A percentile compares a stretch with the other conserved stretches of the same genome.
phyloP scores from a whole-genome alignment of 345 rosid genomes.

The Punica granatum region DNA sequence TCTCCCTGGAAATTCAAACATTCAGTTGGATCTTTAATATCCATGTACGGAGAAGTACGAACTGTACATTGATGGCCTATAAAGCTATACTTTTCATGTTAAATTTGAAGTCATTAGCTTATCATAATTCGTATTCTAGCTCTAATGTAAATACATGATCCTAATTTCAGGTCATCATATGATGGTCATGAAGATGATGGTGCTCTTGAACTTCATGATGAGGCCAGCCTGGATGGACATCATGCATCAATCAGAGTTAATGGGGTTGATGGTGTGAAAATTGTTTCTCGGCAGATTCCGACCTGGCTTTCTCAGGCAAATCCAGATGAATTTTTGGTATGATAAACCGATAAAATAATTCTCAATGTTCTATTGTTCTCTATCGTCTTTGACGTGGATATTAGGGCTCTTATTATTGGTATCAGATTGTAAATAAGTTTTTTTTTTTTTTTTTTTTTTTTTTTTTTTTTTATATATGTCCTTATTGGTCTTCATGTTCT shows the following conservation, averaged over 20 bases:
- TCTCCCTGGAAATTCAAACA: neutral
- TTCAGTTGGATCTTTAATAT: neutral
- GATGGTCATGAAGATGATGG: conserved; percentile 83
- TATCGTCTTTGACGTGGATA: conserved; percentile 11
- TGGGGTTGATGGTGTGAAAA: conserved; percentile 51
- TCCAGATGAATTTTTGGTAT: conserved; percentile 92
- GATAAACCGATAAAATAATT: conserved; percentile 18
- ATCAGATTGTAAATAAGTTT: neutral
- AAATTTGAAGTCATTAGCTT: neutral
- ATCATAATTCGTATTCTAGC: neutral
- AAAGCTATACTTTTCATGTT: neutral
- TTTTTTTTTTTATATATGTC: neutral
- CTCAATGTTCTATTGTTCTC: conserved; percentile 11
- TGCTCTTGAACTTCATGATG: conserved; percentile 51
- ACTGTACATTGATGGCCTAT: neutral
- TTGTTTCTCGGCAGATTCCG: conserved; percentile 50
- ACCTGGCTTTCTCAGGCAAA: conserved; percentile 79
- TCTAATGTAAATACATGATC: neutral
- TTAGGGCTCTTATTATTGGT: neutral
- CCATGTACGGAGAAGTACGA: neutral
- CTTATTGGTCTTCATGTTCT: neutral
- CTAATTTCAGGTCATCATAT: conserved; percentile 54
- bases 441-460: neutral
- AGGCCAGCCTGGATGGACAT: conserved; percentile 42
- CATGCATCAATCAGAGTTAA: conserved; percentile 25